Evolutionary conservation across 257 asterid genomes (phyloP).

Genomic region (Galeopsis tetrahit): DNA sequence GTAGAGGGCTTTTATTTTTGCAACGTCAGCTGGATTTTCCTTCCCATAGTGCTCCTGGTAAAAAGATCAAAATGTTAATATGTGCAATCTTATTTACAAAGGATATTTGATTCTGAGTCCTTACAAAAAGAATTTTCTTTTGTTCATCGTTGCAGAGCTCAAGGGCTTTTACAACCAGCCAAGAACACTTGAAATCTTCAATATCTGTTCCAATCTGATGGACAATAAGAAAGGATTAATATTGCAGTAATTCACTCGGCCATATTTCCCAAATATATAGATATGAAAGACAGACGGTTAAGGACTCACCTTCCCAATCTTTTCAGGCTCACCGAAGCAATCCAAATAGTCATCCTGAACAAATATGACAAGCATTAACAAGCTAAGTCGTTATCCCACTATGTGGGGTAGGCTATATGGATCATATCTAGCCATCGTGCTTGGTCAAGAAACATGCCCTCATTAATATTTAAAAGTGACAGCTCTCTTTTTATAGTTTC

Average conservation of each 20-base stretch:
- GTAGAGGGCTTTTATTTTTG: conserved; percentile 69
- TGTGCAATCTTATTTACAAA: background rate
- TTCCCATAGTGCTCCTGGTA: conserved; percentile 89
- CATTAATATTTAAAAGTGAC: background rate
- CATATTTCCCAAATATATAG: background rate
- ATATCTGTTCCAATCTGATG: conserved; percentile 93
- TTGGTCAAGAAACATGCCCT: background rate
- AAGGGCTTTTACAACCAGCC: conserved; percentile 95
- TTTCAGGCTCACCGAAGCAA: conserved; percentile 78
- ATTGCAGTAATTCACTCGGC: background rate
- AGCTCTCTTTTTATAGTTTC: background rate
- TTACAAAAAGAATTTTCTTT: conserved; percentile 71
- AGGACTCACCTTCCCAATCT: conserved; percentile 75
- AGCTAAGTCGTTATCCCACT: background rate
- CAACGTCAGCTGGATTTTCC: conserved; percentile 64
- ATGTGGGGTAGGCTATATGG: background rate
- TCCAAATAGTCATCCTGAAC: conserved; percentile 82
- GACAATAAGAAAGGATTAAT: conserved; percentile 19
- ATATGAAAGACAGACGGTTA: background rate
- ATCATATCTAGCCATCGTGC: background rate
- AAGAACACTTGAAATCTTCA: conserved; percentile 94
- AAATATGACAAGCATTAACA: background rate
- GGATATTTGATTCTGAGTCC: conserved; percentile 36
- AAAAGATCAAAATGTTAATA: conserved; percentile 26
- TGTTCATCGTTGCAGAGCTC: conserved; percentile 84